A percentile compares a stretch with the other conserved stretches of the same genome.
These are phyloP conservation scores for Purshia tridentata DNA, from an alignment of 306 rosid genomes.

Conservation along the genomic window DNA sequence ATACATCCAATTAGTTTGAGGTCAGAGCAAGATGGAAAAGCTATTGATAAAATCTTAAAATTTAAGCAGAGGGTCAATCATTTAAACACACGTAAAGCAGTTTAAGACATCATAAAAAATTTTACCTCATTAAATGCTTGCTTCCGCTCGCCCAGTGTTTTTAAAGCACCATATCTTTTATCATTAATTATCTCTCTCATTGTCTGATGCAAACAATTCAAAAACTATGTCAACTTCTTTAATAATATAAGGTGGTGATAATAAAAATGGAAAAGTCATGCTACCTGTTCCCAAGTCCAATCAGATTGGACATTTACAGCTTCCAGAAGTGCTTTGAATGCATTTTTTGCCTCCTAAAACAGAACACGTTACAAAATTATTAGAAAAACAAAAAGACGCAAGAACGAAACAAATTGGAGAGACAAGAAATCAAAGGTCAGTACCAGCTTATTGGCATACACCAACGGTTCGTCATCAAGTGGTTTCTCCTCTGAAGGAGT, in stretches of 20 bases:
- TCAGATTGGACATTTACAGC: conserved; percentile 91
- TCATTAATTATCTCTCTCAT: conserved; percentile 96
- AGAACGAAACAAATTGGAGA: conserved; percentile 9
- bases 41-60: background rate
- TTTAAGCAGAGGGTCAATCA: background rate
- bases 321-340: conserved; percentile 89
- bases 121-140: conserved; percentile 99
- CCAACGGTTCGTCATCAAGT: conserved; percentile 68
- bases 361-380: background rate
- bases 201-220: conserved; percentile 48
- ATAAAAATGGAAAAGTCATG: conserved; percentile 21
- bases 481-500: conserved; percentile 69
- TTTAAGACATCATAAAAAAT: conserved; percentile 19
- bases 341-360: conserved; percentile 87
- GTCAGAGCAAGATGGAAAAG: conserved; percentile 22
- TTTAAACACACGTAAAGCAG: conserved; percentile 1
- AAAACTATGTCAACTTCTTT: conserved; percentile 29
- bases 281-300: conserved; percentile 99
- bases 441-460: conserved; percentile 92
- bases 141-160: conserved; percentile 95
- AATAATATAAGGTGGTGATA: conserved; percentile 2
- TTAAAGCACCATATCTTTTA: conserved; percentile 87
- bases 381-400: background rate
- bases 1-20: conserved; percentile 29
- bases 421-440: conserved; percentile 25